Base-by-base conservation (phyloP, 106 monocot genomes). In the Amphibolis antarctica region DNA sequence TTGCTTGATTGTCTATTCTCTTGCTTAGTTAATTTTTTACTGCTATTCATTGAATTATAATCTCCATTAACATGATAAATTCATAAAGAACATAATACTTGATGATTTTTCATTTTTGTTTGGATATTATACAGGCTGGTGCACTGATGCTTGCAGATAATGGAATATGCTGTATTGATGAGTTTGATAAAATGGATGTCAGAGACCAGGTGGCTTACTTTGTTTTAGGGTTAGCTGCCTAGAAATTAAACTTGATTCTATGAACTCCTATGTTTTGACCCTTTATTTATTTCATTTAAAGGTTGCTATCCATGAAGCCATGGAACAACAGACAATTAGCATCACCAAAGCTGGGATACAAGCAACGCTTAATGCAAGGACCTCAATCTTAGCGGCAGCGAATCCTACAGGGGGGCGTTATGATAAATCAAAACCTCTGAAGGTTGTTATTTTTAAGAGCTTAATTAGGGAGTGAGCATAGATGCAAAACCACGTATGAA, bases 291-390 rank as follows among this genome's bases (percentile, higher is more conserved):
- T 67, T 25, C 17, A 67, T 31, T 25, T 59, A 22, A 74, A 89
- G 96, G 96, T 98, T 78, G 96, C 96, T 44, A 98, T 98, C 73
- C 96, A 98, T 48, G 96, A 98, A 76, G 96, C 96, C 59, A 98
- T 98, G 96, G 96, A 90, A 69, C 96, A 98, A 20, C 96, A 98
- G 71, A 98, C 96, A 1, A 98, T 98, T 61, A 98, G 96, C 66
- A 98, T 98, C 58, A 98, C 96, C 74, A 98, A 98, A 91, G 96
- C 96, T 42, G 87, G 96, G 13, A 98, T 98, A 68, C 96, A 98
- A 73, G 96, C 96, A n/a, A 98, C 96, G 42, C 75, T 90, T 15
- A 98, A 98, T 82, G 96, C 96, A 12, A 84, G 96, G 63, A 98
- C 96, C 24, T 84, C 96, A 55, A 98, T 98, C 69, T 77, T 98